Evolutionary conservation across 2,329 filamentous ascomycete genomes (phyloP).

Genomic region (Fusarium sp.): DNA sequence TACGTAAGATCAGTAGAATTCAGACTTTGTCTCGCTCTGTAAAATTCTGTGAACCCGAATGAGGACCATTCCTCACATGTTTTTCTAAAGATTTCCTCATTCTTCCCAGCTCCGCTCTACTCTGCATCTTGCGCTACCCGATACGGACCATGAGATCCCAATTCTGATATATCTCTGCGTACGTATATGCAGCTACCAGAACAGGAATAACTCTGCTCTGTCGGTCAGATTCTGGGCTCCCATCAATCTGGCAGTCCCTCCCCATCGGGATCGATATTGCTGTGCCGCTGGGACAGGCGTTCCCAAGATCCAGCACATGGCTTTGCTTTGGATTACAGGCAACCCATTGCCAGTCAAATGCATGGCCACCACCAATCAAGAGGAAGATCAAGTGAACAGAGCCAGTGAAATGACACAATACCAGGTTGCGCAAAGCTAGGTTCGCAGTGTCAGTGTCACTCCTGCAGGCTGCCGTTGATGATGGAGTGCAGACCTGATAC

Average conservation of each 20-base stretch:
- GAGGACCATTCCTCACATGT: not conserved
- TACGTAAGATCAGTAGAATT: constrained; percentile 1
- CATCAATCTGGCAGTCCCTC: constrained; percentile 28
- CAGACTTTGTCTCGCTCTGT: not conserved
- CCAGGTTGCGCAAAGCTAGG: not conserved
- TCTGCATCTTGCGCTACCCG: constrained; percentile 4
- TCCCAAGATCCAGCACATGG: constrained; percentile 33
- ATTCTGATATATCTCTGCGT: constrained; percentile 9
- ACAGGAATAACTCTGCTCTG: constrained; percentile 13
- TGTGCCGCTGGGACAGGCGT: not conserved
- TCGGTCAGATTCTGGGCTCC: constrained; percentile 21
- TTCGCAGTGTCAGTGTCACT: constrained; percentile 21
- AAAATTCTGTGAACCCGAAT: not conserved
- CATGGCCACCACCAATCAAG: constrained; percentile 8
- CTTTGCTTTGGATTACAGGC: constrained; percentile 19
- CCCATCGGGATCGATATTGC: constrained; percentile 10
- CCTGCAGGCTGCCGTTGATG: constrained; percentile 29
- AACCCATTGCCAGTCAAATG: not conserved
- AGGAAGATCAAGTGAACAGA: not conserved
- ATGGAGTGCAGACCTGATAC: constrained; percentile 19
- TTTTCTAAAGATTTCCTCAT: not conserved
- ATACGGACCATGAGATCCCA: constrained; percentile 1
- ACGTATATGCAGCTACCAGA: constrained; percentile 17
- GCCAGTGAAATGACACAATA: not conserved
- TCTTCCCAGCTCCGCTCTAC: not conserved